Percentiles rank a stretch among this genome's conserved stretches.
Evolutionary conservation across 2,329 filamentous ascomycete species (phyloP).

Genomic region (Aspergillus vadensis): DNA sequence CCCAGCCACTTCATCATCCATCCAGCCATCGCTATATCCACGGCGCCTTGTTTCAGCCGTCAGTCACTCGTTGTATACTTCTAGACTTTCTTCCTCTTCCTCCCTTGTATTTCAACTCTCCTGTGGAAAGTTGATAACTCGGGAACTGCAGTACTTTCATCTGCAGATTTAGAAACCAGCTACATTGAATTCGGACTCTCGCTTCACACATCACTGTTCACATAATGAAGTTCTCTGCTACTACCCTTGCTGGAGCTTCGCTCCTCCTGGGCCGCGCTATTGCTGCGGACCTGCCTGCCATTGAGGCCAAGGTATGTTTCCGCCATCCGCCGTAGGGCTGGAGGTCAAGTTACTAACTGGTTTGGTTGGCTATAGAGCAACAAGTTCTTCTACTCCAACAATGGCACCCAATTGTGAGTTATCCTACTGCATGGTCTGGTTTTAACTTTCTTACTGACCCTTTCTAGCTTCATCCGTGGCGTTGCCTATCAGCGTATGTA

Average conservation of each 20-base stretch:
- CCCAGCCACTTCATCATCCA: slow-evolving; percentile 1
- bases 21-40: slow-evolving; percentile 8
- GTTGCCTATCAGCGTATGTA: slow-evolving; percentile 80
- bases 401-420: slow-evolving; percentile 69
- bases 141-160: slow-evolving; percentile 13
- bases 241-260: slow-evolving; percentile 53
- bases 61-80: slow-evolving; percentile 27
- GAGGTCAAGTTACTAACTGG: slow-evolving; percentile 1
- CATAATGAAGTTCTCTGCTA: slow-evolving; percentile 58
- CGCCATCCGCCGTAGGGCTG: background rate
- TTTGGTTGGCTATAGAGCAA: slow-evolving; percentile 55
- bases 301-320: slow-evolving; percentile 63
- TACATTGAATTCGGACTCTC: slow-evolving; percentile 13
- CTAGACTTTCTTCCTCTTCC: slow-evolving; percentile 4
- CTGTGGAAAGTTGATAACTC: slow-evolving; percentile 13
- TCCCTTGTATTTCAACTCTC: slow-evolving; percentile 4
- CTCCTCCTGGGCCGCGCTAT: slow-evolving; percentile 54
- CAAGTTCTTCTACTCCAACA: slow-evolving; percentile 89
- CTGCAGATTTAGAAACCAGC: slow-evolving; percentile 13
- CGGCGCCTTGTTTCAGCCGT: slow-evolving; percentile 23
- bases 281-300: slow-evolving; percentile 59
- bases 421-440: background rate
- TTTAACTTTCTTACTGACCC: background rate
- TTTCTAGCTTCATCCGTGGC: slow-evolving; percentile 75
- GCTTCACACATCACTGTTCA: slow-evolving; percentile 13